A percentile compares a stretch with the other conserved stretches of the same genome.
Evolutionary conservation across 75 land plant genomes (phyloP).

Genomic region (Azolla pinnata): DNA sequence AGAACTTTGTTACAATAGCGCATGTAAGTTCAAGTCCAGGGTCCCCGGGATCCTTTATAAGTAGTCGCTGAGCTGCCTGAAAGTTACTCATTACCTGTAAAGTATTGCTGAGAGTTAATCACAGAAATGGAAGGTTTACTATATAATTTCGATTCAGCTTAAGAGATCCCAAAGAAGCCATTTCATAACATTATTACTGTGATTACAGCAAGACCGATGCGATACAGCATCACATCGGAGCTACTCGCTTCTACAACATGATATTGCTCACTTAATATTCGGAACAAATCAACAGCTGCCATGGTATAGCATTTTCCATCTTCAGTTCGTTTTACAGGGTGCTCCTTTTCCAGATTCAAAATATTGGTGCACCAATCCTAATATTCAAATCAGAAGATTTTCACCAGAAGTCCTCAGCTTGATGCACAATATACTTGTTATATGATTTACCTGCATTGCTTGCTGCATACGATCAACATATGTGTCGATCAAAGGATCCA

Average conservation of each 20-base stretch:
- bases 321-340: conserved; percentile 80
- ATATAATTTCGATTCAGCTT: too few species aligned
- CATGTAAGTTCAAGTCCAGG: conserved; percentile 77
- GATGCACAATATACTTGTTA: too few species aligned
- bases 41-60: conserved; percentile 88
- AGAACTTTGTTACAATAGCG: conserved; percentile 90
- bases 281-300: conserved; percentile 90
- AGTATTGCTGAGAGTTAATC: too few species aligned
- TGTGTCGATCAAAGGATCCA: conserved; percentile 98
- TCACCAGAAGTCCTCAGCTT: too few species aligned
- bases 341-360: conserved; percentile 70
- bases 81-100: conserved; percentile 88
- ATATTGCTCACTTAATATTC: conserved; percentile 88
- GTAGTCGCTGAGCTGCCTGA: conserved; percentile 73
- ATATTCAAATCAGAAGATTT: too few species aligned
- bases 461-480: conserved; percentile 95
- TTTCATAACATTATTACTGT: conserved; percentile 68
- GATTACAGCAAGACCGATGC: conserved; percentile 81
- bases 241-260: conserved; percentile 92
- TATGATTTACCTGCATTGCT: conserved; percentile 81
- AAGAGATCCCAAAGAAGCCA: too few species aligned
- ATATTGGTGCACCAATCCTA: conserved; percentile 98
- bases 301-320: conserved; percentile 89
- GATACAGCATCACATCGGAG: conserved; percentile 94
- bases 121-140: too few species aligned